phyloP scores from a whole-genome alignment of 176 grass and related monocot species.

The Eleusine indica region DNA sequence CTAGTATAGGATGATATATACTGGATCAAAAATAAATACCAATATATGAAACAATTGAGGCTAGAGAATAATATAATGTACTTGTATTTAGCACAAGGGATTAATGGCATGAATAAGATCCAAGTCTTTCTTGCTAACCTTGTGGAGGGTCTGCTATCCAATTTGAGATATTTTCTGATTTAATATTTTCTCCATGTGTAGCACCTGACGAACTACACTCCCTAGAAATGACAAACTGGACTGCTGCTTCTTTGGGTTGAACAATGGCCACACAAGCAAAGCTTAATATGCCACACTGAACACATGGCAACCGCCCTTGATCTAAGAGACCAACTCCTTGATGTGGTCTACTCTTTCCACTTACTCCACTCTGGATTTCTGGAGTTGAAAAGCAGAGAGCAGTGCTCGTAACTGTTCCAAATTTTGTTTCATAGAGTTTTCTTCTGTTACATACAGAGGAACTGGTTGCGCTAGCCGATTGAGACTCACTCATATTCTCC shows the following conservation, averaged over 20 bases:
- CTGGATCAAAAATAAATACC: slow-evolving; percentile 6
- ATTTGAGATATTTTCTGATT: slow-evolving; percentile 48
- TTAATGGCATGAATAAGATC: slow-evolving; percentile 21
- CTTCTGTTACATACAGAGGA: slow-evolving; percentile 44
- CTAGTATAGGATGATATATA: slow-evolving; percentile 14
- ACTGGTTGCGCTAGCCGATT: slow-evolving; percentile 42
- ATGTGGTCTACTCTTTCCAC: slow-evolving; percentile 44
- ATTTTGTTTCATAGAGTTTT: slow-evolving; percentile 63
- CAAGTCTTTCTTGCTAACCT: slow-evolving; percentile 55
- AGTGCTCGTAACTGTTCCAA: slow-evolving; percentile 46
- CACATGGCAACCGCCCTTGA: slow-evolving; percentile 89
- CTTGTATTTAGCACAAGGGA: neutral
- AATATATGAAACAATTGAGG: slow-evolving; percentile 26
- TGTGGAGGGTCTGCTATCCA: slow-evolving; percentile 40
- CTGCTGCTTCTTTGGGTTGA: slow-evolving; percentile 79
- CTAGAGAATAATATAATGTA: slow-evolving; percentile 18
- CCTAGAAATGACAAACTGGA: slow-evolving; percentile 70
- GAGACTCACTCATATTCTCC: slow-evolving; percentile 44
- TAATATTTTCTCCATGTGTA: slow-evolving; percentile 53
- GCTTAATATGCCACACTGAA: slow-evolving; percentile 95
- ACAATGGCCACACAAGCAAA: slow-evolving; percentile 91
- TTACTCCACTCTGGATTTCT: slow-evolving; percentile 50
- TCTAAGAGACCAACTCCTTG: slow-evolving; percentile 67
- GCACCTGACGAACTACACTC: slow-evolving; percentile 40
- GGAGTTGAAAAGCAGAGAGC: slow-evolving; percentile 52